Conservation (phyloP, 2,329 filamentous ascomycete genomes). For the Pseudogymnoascus sp. region DNA sequence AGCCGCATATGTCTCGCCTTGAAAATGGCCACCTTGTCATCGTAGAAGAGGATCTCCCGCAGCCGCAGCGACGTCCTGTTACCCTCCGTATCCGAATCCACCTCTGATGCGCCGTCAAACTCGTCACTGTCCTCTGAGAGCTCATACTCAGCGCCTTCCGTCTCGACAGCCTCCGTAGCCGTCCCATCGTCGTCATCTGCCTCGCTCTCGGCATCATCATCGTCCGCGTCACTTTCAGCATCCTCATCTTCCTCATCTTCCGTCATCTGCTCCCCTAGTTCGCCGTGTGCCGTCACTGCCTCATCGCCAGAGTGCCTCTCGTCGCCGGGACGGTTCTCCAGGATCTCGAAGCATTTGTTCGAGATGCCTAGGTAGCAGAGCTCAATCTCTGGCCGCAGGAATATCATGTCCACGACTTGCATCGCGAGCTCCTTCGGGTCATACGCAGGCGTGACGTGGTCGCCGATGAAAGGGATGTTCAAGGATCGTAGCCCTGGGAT, state of each 20-base stretch:
- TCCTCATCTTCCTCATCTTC: constrained; percentile 38
- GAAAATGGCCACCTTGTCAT: constrained; percentile 75
- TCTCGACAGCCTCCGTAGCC: constrained; percentile 26
- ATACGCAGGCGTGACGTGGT: constrained; percentile 45
- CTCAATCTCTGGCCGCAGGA: constrained; percentile 64
- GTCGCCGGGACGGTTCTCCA: constrained; percentile 51
- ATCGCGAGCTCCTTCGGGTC: constrained; percentile 64
- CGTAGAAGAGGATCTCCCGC: constrained; percentile 74
- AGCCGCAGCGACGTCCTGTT: constrained; percentile 47
- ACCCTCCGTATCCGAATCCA: constrained; percentile 31
- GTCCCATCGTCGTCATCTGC: constrained; percentile 31
- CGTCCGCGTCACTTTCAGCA: constrained; percentile 39
- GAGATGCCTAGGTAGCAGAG: constrained; percentile 69
- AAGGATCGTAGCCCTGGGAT: constrained; percentile 62
- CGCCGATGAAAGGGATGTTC: constrained; percentile 59
- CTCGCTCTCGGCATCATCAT: constrained; percentile 36
- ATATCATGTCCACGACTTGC: constrained; percentile 70
- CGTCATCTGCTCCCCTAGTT: constrained; percentile 27
- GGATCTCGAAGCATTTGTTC: constrained; percentile 73
- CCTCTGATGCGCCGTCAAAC: constrained; percentile 30
- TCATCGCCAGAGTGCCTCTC: constrained; percentile 25
- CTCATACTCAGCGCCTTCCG: constrained; percentile 30
- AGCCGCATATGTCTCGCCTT: constrained; percentile 58
- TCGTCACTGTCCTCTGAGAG: constrained; percentile 38
- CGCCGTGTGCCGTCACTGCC: constrained; percentile 27